Conservation (phyloP, 805 yeast genomes). For the Komagataella populi region DNA sequence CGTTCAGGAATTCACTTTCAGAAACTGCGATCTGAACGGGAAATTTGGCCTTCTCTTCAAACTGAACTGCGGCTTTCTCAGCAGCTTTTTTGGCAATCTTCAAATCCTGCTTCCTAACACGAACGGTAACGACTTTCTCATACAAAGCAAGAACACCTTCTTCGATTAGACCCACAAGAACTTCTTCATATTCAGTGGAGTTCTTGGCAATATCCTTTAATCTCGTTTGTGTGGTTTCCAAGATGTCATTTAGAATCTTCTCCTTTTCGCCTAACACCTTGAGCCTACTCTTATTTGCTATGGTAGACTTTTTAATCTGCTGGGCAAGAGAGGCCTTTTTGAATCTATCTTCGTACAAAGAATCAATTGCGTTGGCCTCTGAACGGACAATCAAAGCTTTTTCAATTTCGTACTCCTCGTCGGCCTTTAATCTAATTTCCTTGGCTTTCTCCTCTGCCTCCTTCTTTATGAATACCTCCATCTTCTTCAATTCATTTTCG, state of each 20-base stretch:
- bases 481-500: constrained; percentile 88
- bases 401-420: constrained; percentile 97
- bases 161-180: constrained; percentile 66
- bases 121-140: constrained; percentile 54
- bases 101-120: constrained; percentile 55
- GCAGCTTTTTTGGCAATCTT: constrained; percentile 46
- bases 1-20: constrained; percentile 42
- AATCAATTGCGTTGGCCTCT: constrained; percentile 82
- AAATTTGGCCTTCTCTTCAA: constrained; percentile 46
- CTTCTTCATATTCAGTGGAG: constrained; percentile 44
- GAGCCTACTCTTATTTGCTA: constrained; percentile 90
- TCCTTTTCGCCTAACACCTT: constrained; percentile 82
- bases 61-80: constrained; percentile 46
- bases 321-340: constrained; percentile 89
- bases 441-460: constrained; percentile 98
- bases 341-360: constrained; percentile 63
- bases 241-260: constrained; percentile 59
- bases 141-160: constrained; percentile 63
- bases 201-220: constrained; percentile 46
- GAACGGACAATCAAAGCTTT: constrained; percentile 90
- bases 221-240: constrained; percentile 52
- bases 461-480: constrained; percentile 97
- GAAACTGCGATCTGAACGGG: constrained; percentile 42
- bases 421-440: constrained; percentile 90
- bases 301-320: constrained; percentile 90